phyloP scores from a whole-genome alignment of 768 basidiomycete species.

The Serpula lacrymans region DNA sequence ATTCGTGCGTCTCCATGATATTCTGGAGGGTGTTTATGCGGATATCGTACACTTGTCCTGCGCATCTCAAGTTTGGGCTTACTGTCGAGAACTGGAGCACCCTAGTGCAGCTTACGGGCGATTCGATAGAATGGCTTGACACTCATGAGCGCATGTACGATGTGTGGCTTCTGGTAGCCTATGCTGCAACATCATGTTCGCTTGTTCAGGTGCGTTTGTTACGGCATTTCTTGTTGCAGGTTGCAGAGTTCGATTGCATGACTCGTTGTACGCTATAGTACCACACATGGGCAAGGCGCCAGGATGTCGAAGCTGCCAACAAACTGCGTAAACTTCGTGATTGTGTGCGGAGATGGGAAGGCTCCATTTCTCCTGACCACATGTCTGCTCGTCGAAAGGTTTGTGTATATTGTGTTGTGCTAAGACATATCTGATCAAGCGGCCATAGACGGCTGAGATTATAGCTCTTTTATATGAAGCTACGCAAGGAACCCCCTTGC shows the following conservation, averaged over 20 bases:
- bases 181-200: conserved; percentile 85
- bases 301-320: conserved; percentile 69
- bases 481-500: conserved; percentile 69
- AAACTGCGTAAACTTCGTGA: conserved; percentile 81
- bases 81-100: conserved; percentile 78
- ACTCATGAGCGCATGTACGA: conserved; percentile 79
- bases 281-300: conserved; percentile 87
- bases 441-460: conserved; percentile 84
- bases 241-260: not conserved
- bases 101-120: conserved; percentile 69
- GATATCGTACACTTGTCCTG: conserved; percentile 89
- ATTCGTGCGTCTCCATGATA: conserved; percentile 90
- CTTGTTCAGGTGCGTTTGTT: conserved; percentile 76
- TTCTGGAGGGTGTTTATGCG: conserved; percentile 99
- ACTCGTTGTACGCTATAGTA: conserved; percentile 49
- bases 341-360: conserved; percentile 85
- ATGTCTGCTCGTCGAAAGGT: conserved; percentile 93
- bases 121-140: conserved; percentile 89
- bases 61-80: conserved; percentile 82
- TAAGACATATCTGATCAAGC: not conserved
- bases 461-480: conserved; percentile 90
- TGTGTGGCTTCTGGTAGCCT: conserved; percentile 82
- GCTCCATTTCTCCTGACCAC: conserved; percentile 83
- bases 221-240: conserved; percentile 1
- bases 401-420: conserved; percentile 16